Evolutionary conservation across 306 rosid genomes (phyloP).

Genomic region (Glycyrrhiza uralensis): DNA sequence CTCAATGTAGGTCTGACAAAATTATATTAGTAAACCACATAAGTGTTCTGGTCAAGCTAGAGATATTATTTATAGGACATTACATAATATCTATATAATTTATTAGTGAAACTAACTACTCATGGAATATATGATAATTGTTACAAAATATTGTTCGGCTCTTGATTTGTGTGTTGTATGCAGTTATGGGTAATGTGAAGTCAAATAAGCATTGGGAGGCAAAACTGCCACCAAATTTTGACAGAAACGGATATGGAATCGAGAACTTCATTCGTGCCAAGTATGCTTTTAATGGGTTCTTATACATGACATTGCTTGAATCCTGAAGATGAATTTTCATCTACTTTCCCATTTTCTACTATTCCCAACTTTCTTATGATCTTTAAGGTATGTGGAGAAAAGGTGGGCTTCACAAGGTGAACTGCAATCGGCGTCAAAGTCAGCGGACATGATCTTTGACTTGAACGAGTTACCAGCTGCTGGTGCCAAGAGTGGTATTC

Average conservation of each 20-base stretch:
- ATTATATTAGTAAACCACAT: background rate
- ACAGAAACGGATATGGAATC: conserved; percentile 41
- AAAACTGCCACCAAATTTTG: conserved; percentile 50
- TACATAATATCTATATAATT: background rate
- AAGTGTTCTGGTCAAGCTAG: background rate
- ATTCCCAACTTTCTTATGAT: conserved; percentile 27
- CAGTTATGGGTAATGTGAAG: conserved; percentile 70
- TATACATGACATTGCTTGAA: conserved; percentile 12
- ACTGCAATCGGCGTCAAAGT: conserved; percentile 28
- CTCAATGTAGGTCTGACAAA: background rate
- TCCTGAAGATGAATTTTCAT: conserved; percentile 8
- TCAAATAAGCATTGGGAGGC: conserved; percentile 84
- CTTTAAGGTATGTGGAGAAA: conserved; percentile 69
- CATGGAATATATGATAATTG: background rate
- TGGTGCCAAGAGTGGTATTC: conserved; percentile 25
- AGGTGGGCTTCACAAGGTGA: conserved; percentile 52
- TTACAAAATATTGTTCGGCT: background rate
- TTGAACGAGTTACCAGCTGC: conserved; percentile 22
- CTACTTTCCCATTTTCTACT: conserved; percentile 15
- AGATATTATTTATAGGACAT: background rate
- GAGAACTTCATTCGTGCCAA: conserved; percentile 66
- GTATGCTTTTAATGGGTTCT: conserved; percentile 44
- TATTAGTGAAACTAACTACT: conserved; percentile 11
- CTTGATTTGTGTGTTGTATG: conserved; percentile 24
- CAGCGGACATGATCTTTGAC: conserved; percentile 32